Conservation (phyloP, 2,329 filamentous ascomycete genomes). For the Colletotrichum agaves region DNA sequence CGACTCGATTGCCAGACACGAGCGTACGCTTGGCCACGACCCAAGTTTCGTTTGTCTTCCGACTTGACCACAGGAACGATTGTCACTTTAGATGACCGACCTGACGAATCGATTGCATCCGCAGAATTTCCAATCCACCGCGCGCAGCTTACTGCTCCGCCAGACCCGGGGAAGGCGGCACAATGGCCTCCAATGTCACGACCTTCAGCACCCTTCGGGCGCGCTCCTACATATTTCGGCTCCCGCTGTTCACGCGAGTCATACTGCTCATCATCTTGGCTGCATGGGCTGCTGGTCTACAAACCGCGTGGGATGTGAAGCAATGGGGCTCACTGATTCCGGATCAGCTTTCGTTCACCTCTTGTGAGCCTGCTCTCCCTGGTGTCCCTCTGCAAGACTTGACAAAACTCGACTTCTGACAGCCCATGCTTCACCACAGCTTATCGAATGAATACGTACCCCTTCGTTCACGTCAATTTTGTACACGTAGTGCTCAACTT, state of each 20-base stretch:
- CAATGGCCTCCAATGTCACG: constrained; percentile 30
- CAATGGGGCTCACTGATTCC: constrained; percentile 85
- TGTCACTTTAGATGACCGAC: neutral
- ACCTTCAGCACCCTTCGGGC: constrained; percentile 76
- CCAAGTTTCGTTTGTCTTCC: neutral
- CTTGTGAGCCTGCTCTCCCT: constrained; percentile 73
- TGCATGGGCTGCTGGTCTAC: constrained; percentile 73
- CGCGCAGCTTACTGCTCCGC: neutral
- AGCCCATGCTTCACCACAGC: constrained; percentile 62
- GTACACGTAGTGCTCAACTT: constrained; percentile 85
- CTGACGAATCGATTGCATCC: too few species aligned
- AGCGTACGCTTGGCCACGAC: constrained; percentile 2
- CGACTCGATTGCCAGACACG: neutral
- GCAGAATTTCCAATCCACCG: neutral
- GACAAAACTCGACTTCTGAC: neutral
- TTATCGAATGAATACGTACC: constrained; percentile 93
- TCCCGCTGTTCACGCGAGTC: constrained; percentile 88
- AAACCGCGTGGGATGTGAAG: constrained; percentile 76
- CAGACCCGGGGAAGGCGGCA: constrained; percentile 7
- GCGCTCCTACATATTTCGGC: constrained; percentile 82
- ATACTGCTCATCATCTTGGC: constrained; percentile 68
- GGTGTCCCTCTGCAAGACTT: neutral
- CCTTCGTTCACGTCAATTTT: constrained; percentile 84
- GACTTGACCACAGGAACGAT: neutral
- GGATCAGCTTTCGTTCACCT: constrained; percentile 75